These are phyloP conservation scores for Suillus sp. DNA, from an alignment of 768 basidiomycete species.

Conservation along the genomic window DNA sequence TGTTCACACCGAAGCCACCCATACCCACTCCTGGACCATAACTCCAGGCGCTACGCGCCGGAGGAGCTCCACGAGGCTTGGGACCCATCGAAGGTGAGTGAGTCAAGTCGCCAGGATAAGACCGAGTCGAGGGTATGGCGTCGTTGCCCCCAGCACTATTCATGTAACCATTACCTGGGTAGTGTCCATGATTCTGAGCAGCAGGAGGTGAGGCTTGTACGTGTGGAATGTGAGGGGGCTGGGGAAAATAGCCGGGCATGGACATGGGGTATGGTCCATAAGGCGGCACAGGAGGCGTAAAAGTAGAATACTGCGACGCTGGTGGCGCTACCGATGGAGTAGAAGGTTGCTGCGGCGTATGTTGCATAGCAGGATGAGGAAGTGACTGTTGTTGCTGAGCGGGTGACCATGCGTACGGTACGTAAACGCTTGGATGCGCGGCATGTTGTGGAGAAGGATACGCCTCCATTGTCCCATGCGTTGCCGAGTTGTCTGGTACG, in stretches of 20 bases:
- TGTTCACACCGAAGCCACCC: slow-evolving; percentile 42
- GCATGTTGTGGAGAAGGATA: slow-evolving; percentile 35
- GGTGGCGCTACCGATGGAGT: slow-evolving; percentile 33
- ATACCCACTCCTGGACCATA: slow-evolving; percentile 64
- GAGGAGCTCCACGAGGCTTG: slow-evolving; percentile 38
- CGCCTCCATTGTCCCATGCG: slow-evolving; percentile 33
- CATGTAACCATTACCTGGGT: slow-evolving; percentile 33
- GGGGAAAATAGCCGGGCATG: slow-evolving; percentile 35
- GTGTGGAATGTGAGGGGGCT: slow-evolving; percentile 33
- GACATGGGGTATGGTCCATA: slow-evolving; percentile 40
- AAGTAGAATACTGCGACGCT: slow-evolving; percentile 34
- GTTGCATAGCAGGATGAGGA: slow-evolving; percentile 45
- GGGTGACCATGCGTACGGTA: slow-evolving; percentile 34
- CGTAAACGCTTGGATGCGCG: slow-evolving; percentile 33
- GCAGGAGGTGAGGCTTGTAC: slow-evolving; percentile 30
- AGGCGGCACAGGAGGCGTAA: slow-evolving; percentile 34
- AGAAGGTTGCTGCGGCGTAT: slow-evolving; percentile 35
- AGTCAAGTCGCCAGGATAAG: slow-evolving; percentile 33
- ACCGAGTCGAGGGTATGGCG: slow-evolving; percentile 23
- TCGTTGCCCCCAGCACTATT: slow-evolving; percentile 22
- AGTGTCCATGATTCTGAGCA: slow-evolving; percentile 29
- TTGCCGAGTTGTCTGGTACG: slow-evolving; percentile 38
- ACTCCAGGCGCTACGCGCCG: slow-evolving; percentile 62
- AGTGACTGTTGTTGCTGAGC: slow-evolving; percentile 32
- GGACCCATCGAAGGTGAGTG: slow-evolving; percentile 31